These are phyloP conservation scores for Trichoderma pleuroti DNA, from an alignment of 2,329 filamentous ascomycete species.

Conservation along the genomic window DNA sequence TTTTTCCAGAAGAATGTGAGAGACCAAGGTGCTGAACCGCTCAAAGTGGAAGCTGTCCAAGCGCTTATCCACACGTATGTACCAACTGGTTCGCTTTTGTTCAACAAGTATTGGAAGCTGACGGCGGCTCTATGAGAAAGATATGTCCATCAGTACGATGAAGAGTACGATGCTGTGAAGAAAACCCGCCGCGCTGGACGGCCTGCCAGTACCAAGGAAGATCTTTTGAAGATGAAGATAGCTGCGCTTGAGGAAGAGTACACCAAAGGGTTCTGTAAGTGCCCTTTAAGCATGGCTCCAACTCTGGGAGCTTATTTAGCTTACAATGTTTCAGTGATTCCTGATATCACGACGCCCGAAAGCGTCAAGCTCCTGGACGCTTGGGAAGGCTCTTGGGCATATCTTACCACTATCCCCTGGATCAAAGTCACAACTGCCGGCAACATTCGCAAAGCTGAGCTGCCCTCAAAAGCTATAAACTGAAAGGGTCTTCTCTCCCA, in stretches of 20 bases:
- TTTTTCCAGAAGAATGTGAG: conserved; percentile 69
- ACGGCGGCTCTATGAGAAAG: conserved; percentile 38
- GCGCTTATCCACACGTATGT: conserved; percentile 59
- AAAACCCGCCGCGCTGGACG: conserved; percentile 72
- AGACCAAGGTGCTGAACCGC: conserved; percentile 44
- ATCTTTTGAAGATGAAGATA: conserved; percentile 69
- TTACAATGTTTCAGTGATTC: conserved; percentile 52
- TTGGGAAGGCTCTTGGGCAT: conserved; percentile 84
- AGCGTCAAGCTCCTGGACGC: conserved; percentile 62
- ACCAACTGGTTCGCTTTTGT: neutral
- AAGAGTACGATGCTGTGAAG: conserved; percentile 64
- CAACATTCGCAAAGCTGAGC: conserved; percentile 63
- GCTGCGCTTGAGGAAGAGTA: conserved; percentile 74
- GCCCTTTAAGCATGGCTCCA: neutral
- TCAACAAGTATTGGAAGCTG: conserved; percentile 21
- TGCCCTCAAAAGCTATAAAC: conserved; percentile 59
- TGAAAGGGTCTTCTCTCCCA: conserved; percentile 7
- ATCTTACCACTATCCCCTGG: conserved; percentile 72
- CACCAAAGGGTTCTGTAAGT: conserved; percentile 73
- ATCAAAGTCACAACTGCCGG: conserved; percentile 68
- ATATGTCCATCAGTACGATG: conserved; percentile 65
- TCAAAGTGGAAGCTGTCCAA: conserved; percentile 57
- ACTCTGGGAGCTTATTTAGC: neutral
- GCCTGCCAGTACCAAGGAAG: conserved; percentile 73
- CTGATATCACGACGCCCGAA: conserved; percentile 67